Base-by-base conservation (phyloP, 768 basidiomycete species). In the Pisolithus tinctorius region DNA sequence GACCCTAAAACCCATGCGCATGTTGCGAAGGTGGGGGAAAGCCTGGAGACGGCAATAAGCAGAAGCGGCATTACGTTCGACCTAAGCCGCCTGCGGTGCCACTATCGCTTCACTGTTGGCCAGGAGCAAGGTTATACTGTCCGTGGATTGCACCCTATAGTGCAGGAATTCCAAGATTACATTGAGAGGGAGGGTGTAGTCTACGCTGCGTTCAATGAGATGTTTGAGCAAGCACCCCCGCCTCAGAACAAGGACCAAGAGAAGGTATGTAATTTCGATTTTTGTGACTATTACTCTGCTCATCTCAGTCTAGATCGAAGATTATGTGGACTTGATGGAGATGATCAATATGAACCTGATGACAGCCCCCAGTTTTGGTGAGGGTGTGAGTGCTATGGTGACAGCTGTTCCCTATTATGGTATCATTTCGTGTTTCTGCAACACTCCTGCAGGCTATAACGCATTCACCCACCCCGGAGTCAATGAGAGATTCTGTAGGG, bases 401-500 rank as follows among this genome's bases (percentile, higher is more conserved):
- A 20, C 10, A 3, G 31, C 16, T 10, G 4, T 23, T 49, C 6
- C 39, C 29, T 27, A 13, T 3, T 45, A 45, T 29, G 44, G 26
- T 10, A 13, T 26, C 6, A 5, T 45, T n/a, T 7, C 44, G 3
- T 6, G 3, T 5, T 45, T 45, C 26, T 45, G 44, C 25, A 26
- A 45, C 27, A 45, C 44, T 13, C 44, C 44, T 11, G 9, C 44
- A 16, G 44, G 44, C 13, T 45, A 16, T n/a, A 45, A 30, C 30
- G 26, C 26, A 4, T 45, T 45, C 25, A 16, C 17, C 13, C 10
- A 45, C 27, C 44, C 44, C 4, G 62, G 63, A 45, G 71, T 83
- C 49, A 83, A 84, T 51, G 57, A 43, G 0, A 58, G 67, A 45
- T 60, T 82, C 54, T 74, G 77, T 56, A 71, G 71, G 38, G 61